Evolutionary conservation across 2,329 filamentous ascomycete species (phyloP).

Genomic region (Calonectria leucothoes): DNA sequence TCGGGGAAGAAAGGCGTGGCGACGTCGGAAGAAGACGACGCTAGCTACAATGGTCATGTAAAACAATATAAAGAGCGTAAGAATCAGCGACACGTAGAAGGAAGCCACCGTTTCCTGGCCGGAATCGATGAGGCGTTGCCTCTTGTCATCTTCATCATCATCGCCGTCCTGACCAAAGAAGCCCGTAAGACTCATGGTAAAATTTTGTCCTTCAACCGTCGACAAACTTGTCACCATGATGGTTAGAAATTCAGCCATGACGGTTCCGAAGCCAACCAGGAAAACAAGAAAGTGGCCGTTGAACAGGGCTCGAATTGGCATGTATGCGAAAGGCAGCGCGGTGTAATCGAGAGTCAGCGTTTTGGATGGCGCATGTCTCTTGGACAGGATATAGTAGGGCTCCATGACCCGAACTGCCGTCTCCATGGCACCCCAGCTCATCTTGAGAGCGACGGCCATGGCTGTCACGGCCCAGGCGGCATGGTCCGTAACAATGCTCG

Average conservation of each 20-base stretch:
- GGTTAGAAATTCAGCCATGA: slow-evolving; percentile 79
- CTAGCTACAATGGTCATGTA: slow-evolving; percentile 71
- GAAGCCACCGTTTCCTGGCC: slow-evolving; percentile 71
- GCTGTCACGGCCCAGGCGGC: slow-evolving; percentile 75
- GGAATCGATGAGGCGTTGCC: slow-evolving; percentile 48
- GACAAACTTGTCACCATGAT: slow-evolving; percentile 75
- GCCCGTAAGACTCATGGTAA: slow-evolving; percentile 52
- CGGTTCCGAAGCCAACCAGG: slow-evolving; percentile 75
- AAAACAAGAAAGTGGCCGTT: slow-evolving; percentile 76
- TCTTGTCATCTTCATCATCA: slow-evolving; percentile 26
- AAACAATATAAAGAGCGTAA: slow-evolving; percentile 73
- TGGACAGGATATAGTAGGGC: slow-evolving; percentile 77
- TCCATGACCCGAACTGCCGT: slow-evolving; percentile 79
- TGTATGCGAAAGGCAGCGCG: slow-evolving; percentile 74
- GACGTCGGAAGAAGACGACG: slow-evolving; percentile 70
- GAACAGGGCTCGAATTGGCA: slow-evolving; percentile 70
- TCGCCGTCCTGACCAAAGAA: slow-evolving; percentile 1
- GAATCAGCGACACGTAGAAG: slow-evolving; percentile 73
- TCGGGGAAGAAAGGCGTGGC: slow-evolving; percentile 78
- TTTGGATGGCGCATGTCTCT: slow-evolving; percentile 72
- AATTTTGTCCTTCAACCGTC: slow-evolving; percentile 72
- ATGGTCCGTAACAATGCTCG: slow-evolving; percentile 67
- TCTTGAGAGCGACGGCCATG: slow-evolving; percentile 74
- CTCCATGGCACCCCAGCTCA: slow-evolving; percentile 76
- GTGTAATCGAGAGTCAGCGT: slow-evolving; percentile 80